Evolutionary conservation across 1,139 yeast species (phyloP).

Genomic region (Blastobotrys raffinosifermentans): DNA sequence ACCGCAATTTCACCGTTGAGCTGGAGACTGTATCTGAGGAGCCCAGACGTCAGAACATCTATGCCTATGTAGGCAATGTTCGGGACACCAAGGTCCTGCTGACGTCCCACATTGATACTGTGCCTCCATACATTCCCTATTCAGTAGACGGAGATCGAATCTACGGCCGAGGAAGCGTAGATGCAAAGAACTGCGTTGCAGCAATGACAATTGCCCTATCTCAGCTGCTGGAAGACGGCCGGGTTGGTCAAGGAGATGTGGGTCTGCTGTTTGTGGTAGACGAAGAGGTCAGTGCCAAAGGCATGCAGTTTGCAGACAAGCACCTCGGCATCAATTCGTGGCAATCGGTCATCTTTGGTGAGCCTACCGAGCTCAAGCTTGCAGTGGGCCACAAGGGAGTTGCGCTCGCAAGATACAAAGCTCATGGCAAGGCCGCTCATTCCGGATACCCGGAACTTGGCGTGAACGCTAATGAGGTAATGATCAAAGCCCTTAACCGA

Average conservation of each 20-base stretch:
- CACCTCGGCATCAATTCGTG: constrained; percentile 42
- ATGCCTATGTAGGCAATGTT: constrained; percentile 46
- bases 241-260: constrained; percentile 48
- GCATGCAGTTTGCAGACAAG: constrained; percentile 46
- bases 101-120: constrained; percentile 68
- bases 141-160: constrained; percentile 44
- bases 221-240: constrained; percentile 38
- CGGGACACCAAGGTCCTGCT: constrained; percentile 47
- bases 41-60: constrained; percentile 44
- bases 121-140: constrained; percentile 60
- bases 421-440: constrained; percentile 56
- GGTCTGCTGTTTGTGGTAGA: constrained; percentile 60
- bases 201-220: constrained; percentile 51
- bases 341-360: constrained; percentile 65
- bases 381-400: constrained; percentile 69
- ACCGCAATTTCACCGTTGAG: constrained; percentile 49
- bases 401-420: constrained; percentile 39
- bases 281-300: constrained; percentile 60
- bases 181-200: constrained; percentile 66
- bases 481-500: constrained; percentile 47
- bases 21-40: constrained; percentile 35
- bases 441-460: constrained; percentile 71
- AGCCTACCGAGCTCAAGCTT: constrained; percentile 64
- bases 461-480: constrained; percentile 52
- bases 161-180: constrained; percentile 61